Conservation (phyloP, 2,329 filamentous ascomycete species). For the Zymoseptoria brevis region DNA sequence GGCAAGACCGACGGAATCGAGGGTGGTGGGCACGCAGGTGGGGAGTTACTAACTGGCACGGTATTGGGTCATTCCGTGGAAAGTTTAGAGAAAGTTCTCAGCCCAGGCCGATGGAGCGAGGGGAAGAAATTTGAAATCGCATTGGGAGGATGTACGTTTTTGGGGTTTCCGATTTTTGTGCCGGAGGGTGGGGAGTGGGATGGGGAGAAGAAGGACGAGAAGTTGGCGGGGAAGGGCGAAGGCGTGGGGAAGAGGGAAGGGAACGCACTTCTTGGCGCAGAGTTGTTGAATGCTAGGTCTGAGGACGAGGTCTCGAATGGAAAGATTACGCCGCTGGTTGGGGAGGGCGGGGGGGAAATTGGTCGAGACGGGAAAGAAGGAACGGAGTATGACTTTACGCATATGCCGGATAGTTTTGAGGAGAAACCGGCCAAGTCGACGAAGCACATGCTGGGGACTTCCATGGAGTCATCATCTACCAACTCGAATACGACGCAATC, state of each 20-base stretch:
- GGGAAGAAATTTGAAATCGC: constrained; percentile 84
- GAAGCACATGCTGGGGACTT: constrained; percentile 18
- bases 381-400: constrained; percentile 19
- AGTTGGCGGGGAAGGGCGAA: constrained; percentile 4
- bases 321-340: not conserved
- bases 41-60: not conserved
- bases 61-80: constrained; percentile 35
- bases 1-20: not conserved
- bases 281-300: not conserved
- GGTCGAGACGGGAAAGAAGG: not conserved
- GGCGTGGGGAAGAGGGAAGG: not conserved
- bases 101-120: constrained; percentile 54
- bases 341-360: not conserved
- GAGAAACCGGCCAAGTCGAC: constrained; percentile 6
- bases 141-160: constrained; percentile 68
- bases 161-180: constrained; percentile 78
- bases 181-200: constrained; percentile 53
- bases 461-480: constrained; percentile 25
- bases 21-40: not conserved
- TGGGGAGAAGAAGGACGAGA: not conserved
- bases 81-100: constrained; percentile 71
- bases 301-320: not conserved
- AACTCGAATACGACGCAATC: constrained; percentile 16
- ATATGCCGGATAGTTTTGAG: constrained; percentile 21
- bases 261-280: not conserved